phyloP scores from a whole-genome alignment of 495 filamentous ascomycete genomes.

The Penicillium longicatenatum region DNA sequence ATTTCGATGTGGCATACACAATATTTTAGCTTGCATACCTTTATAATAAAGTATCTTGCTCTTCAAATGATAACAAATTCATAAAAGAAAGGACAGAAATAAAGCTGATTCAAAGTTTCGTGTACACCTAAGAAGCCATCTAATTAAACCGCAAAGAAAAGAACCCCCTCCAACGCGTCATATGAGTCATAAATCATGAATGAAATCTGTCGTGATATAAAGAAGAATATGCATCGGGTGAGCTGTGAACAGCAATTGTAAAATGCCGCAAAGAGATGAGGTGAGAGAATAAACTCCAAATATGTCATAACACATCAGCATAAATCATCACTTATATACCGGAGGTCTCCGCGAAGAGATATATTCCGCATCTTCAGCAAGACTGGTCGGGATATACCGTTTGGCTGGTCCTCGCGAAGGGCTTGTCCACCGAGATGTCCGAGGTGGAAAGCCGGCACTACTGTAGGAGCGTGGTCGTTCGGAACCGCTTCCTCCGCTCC shows the following conservation, averaged over 20 bases:
- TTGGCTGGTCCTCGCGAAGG: constrained; percentile 21
- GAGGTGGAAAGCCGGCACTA: constrained; percentile 18
- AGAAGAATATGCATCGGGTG: not conserved
- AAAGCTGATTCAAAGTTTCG: not conserved
- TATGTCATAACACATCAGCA: not conserved
- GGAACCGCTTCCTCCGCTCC: constrained; percentile 29
- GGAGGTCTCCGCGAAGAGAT: constrained; percentile 18
- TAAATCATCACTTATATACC: constrained; percentile 10
- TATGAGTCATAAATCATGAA: constrained; percentile 2
- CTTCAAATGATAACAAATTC: too few relatives aligned
- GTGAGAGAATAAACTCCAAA: not conserved
- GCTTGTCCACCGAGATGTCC: constrained; percentile 17
- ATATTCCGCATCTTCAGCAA: constrained; percentile 20
- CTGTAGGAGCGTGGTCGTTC: constrained; percentile 30
- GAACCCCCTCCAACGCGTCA: not conserved
- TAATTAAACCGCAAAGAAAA: not conserved
- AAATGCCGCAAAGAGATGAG: not conserved
- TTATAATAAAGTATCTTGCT: too few relatives aligned
- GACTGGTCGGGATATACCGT: constrained; percentile 20
- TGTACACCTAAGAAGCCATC: not conserved
- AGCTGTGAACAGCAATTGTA: not conserved
- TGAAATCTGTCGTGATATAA: not conserved
- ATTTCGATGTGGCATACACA: too few relatives aligned
- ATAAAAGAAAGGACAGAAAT: not conserved
- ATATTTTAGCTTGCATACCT: too few relatives aligned